Conservation (phyloP, 345 rosid species). For the Salix caprea region DNA sequence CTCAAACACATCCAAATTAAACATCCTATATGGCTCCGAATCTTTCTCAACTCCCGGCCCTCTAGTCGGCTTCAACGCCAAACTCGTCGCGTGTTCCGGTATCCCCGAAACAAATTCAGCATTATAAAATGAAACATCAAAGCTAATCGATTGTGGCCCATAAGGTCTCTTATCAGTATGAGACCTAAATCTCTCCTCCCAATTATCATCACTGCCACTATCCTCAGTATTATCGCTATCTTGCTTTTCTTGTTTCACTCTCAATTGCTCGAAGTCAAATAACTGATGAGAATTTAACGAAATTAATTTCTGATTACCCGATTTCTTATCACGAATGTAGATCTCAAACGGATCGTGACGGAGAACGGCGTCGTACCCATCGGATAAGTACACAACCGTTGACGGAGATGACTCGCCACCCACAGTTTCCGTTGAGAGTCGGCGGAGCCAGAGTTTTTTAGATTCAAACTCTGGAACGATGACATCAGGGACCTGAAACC, state of each 20-base stretch:
- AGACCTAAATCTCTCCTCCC: conserved; percentile 82
- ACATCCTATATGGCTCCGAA: conserved; percentile 87
- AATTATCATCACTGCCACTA: conserved; percentile 30
- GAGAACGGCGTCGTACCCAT: conserved; percentile 70
- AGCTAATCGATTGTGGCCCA: conserved; percentile 93
- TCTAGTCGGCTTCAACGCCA: conserved; percentile 79
- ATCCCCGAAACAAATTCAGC: conserved; percentile 84
- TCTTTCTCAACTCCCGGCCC: conserved; percentile 74
- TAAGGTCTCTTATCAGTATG: conserved; percentile 80
- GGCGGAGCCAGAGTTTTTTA: conserved; percentile 70
- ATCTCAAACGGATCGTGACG: conserved; percentile 85
- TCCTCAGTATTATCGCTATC: background rate
- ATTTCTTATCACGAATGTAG: conserved; percentile 53
- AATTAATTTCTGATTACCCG: conserved; percentile 46
- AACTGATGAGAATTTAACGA: conserved; percentile 77
- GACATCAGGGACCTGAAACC: conserved; percentile 88
- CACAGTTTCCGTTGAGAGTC: conserved; percentile 43
- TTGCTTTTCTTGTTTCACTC: conserved; percentile 50
- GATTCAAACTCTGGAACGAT: conserved; percentile 53
- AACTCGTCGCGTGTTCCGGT: conserved; percentile 85
- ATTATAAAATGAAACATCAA: conserved; percentile 84
- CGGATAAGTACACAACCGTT: conserved; percentile 50
- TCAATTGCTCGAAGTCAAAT: conserved; percentile 87
- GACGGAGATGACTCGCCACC: conserved; percentile 55
- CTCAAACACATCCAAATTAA: conserved; percentile 93